Evolutionary conservation across 176 grass and related monocot species (phyloP).

Genomic region (Musa beccarii): DNA sequence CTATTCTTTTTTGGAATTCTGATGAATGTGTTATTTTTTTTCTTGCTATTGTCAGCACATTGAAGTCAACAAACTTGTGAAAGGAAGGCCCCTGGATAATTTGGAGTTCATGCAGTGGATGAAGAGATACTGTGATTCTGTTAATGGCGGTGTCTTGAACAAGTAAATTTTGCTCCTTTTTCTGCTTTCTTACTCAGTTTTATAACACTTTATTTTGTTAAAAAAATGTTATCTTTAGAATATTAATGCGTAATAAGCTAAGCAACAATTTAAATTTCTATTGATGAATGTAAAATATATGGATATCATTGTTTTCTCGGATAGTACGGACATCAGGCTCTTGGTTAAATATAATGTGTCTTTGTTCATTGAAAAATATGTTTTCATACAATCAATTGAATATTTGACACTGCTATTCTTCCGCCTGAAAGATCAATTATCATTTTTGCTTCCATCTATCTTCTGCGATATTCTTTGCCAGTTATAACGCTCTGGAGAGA

Average conservation of each 20-base stretch:
- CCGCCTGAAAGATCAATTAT: not conserved
- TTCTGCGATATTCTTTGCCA: constrained; percentile 14
- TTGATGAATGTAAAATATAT: too few species aligned
- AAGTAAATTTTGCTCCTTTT: constrained; percentile 31
- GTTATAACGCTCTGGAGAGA: constrained; percentile 77
- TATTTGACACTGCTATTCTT: not conserved
- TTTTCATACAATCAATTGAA: not conserved
- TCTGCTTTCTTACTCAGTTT: not conserved
- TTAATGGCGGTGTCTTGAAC: constrained; percentile 41
- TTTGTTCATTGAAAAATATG: too few species aligned
- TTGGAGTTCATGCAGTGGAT: constrained; percentile 98
- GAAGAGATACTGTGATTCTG: constrained; percentile 85
- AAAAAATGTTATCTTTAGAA: too few species aligned
- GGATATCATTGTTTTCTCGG: not conserved
- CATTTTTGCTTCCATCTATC: not conserved
- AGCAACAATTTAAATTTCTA: too few species aligned
- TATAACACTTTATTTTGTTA: too few species aligned
- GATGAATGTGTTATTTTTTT: not conserved
- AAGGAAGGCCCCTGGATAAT: constrained; percentile 83
- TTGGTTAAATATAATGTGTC: not conserved
- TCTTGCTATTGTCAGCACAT: constrained; percentile 50
- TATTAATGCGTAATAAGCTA: too few species aligned
- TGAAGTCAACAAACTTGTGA: constrained; percentile 84
- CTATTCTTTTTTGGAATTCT: not conserved
- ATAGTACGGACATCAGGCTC: not conserved